Conservation (phyloP, 441 rosid species). For the Jatropha podagrica region DNA sequence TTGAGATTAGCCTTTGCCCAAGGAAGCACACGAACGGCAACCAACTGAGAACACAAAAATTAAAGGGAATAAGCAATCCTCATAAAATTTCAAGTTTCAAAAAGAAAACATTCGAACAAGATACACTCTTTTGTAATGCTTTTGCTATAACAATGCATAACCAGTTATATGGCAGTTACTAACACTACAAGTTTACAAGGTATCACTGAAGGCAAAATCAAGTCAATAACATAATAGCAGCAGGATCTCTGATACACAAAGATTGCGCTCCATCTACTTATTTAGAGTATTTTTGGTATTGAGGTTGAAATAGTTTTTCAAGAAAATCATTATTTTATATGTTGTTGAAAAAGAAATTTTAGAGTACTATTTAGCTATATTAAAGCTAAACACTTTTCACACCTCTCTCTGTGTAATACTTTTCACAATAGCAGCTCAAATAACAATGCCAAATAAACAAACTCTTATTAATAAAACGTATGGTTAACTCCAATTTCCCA, state of each 20-base stretch:
- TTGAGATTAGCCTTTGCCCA: constrained; percentile 90
- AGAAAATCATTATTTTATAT: too few relatives aligned
- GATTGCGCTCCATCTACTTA: not conserved
- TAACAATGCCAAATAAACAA: too few relatives aligned
- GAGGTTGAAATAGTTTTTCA: not conserved
- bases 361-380: too few relatives aligned
- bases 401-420: too few relatives aligned
- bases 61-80: not conserved
- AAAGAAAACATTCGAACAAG: not conserved
- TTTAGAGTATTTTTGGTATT: not conserved
- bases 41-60: constrained; percentile 39
- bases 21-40: constrained; percentile 57
- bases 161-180: not conserved
- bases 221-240: not conserved
- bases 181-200: not conserved
- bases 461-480: too few relatives aligned
- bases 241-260: not conserved
- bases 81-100: not conserved
- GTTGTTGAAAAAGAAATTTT: too few relatives aligned
- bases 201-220: not conserved
- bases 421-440: too few relatives aligned
- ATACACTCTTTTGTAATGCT: not conserved
- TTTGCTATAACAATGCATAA: not conserved
- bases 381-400: too few relatives aligned
- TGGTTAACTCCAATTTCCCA: not conserved